Evolutionary conservation across 2,329 filamentous ascomycete species (phyloP).

Genomic region (Teratosphaeria pseudoeucalypti): DNA sequence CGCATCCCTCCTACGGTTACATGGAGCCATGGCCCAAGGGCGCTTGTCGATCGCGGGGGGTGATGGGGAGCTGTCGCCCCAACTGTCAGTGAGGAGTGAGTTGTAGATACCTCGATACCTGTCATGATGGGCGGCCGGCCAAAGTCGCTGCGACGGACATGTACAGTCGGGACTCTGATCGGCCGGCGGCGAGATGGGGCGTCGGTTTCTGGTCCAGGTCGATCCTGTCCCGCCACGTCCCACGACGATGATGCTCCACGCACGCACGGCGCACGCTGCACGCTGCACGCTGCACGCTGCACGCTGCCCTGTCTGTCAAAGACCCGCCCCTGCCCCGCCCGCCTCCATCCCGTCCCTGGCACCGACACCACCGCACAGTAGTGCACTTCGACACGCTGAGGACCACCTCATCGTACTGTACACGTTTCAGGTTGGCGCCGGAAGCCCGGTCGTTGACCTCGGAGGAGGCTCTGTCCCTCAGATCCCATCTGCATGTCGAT

Average conservation of each 20-base stretch:
- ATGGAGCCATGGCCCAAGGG: background rate
- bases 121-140: background rate
- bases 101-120: no score
- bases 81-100: no score
- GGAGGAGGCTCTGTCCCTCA: background rate
- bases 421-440: background rate
- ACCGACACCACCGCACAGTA: background rate
- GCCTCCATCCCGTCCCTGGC: background rate
- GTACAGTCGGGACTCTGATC: background rate
- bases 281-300: background rate
- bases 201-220: background rate
- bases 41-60: background rate
- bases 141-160: background rate
- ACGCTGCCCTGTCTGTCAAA: background rate
- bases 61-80: background rate
- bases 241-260: background rate
- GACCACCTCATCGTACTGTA: background rate
- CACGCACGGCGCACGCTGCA: background rate
- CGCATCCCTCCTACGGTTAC: background rate
- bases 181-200: background rate
- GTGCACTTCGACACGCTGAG: background rate
- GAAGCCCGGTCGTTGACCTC: background rate
- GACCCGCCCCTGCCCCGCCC: background rate
- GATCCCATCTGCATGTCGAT: background rate
- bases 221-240: no score